Conservation (phyloP, 495 filamentous ascomycete species). For the Apodospora peruviana region DNA sequence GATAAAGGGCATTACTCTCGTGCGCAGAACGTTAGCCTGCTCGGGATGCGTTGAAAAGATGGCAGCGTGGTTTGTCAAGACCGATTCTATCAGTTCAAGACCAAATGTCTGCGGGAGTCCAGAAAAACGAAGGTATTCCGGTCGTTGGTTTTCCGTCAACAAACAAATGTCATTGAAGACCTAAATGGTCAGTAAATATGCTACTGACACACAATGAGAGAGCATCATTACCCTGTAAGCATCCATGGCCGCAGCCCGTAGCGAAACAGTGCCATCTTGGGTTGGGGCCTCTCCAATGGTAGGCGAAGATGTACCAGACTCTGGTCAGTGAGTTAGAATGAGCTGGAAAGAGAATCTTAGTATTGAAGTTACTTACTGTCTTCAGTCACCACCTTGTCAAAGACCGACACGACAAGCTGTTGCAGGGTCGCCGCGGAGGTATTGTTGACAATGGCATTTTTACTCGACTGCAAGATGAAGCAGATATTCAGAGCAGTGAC, state of each 20-base stretch:
- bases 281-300: slow-evolving; percentile 56
- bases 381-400: slow-evolving; percentile 82
- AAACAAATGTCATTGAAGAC: slow-evolving; percentile 88
- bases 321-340: slow-evolving; percentile 17
- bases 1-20: slow-evolving; percentile 75
- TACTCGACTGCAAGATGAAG: slow-evolving; percentile 81
- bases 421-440: slow-evolving; percentile 92
- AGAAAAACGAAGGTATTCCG: slow-evolving; percentile 71
- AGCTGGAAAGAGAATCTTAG: not conserved
- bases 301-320: slow-evolving; percentile 43
- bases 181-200: slow-evolving; percentile 29
- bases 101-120: slow-evolving; percentile 74
- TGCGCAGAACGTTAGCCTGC: slow-evolving; percentile 70
- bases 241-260: slow-evolving; percentile 76
- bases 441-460: slow-evolving; percentile 86
- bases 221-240: slow-evolving; percentile 58
- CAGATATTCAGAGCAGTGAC: slow-evolving; percentile 82
- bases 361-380: slow-evolving; percentile 51
- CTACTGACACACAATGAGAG: not conserved
- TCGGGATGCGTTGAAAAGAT: slow-evolving; percentile 77
- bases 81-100: slow-evolving; percentile 84
- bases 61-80: slow-evolving; percentile 74
- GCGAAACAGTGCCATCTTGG: slow-evolving; percentile 54
- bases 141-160: slow-evolving; percentile 73
- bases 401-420: slow-evolving; percentile 85